These are phyloP conservation scores for Zygnema circumcarinatum DNA, from an alignment of 139 green algal species.

Conservation along the genomic window DNA sequence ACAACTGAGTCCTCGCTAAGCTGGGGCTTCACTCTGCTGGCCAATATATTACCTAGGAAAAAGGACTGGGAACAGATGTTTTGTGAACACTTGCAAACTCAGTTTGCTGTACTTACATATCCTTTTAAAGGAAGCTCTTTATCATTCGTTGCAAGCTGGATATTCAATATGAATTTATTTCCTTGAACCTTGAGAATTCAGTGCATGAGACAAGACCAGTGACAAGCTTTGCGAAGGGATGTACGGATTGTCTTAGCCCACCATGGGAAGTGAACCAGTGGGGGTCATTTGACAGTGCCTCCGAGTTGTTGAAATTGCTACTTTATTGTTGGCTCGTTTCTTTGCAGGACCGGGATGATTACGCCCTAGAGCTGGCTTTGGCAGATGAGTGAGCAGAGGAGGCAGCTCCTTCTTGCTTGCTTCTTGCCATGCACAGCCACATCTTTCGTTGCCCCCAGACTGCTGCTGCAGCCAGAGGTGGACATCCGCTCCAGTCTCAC, in stretches of 20 bases:
- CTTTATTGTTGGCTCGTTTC: conserved; percentile 1
- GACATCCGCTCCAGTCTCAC: background rate
- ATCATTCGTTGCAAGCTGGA: background rate
- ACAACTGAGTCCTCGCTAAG: background rate
- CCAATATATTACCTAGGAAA: too few relatives aligned
- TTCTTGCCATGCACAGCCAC: background rate
- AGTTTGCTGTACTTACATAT: background rate
- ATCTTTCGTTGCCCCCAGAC: background rate
- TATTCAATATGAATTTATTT: background rate
- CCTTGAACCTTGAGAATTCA: background rate
- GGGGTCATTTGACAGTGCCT: background rate
- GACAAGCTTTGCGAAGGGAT: background rate
- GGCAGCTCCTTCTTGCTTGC: background rate
- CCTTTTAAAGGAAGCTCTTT: background rate
- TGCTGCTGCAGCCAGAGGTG: background rate
- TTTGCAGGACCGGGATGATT: conserved; percentile 85
- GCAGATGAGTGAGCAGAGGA: conserved; percentile 77
- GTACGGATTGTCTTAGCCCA: too few relatives aligned
- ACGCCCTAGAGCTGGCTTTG: conserved; percentile 84
- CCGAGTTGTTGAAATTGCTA: background rate
- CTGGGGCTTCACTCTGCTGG: too few relatives aligned
- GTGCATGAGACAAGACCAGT: background rate
- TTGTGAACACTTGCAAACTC: background rate
- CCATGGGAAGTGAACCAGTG: background rate
- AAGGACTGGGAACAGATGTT: too few relatives aligned